Conservation (phyloP, 306 rosid genomes). For the Inga oerstediana region DNA sequence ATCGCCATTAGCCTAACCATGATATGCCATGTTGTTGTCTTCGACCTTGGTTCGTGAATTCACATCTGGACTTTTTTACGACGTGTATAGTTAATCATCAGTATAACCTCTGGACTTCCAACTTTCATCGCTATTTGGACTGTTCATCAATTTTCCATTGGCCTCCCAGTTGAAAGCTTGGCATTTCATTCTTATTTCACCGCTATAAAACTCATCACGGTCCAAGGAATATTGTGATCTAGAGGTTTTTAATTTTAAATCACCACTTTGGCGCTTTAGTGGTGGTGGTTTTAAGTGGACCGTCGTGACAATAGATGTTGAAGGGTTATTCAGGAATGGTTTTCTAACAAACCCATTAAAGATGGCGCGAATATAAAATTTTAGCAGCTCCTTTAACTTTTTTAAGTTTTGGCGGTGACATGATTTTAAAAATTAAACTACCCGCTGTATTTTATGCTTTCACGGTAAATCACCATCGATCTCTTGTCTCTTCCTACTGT, state of each 20-base stretch:
- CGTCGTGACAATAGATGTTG: neutral
- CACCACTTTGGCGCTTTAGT: neutral
- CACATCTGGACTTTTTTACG: too few relatives aligned
- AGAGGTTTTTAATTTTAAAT: neutral
- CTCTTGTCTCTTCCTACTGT: too few relatives aligned
- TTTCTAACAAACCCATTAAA: neutral
- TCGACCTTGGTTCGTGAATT: neutral
- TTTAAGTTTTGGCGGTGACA: too few relatives aligned
- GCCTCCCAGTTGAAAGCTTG: neutral
- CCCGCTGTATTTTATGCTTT: too few relatives aligned
- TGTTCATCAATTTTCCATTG: neutral
- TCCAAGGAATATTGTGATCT: too few relatives aligned
- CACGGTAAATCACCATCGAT: too few relatives aligned
- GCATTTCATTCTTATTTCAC: neutral
- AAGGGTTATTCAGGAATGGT: too few relatives aligned
- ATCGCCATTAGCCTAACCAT: slow-evolving; percentile 12
- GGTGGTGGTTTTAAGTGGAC: neutral
- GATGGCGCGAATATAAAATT: neutral
- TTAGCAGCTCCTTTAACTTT: neutral
- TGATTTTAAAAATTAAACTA: too few relatives aligned
- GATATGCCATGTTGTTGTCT: neutral
- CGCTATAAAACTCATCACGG: neutral
- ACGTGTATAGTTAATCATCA: too few relatives aligned
- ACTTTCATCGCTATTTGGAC: neutral
- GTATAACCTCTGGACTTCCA: neutral